Conservation (phyloP, 352 stramenopile species). For the Phytophthora fragariae region DNA sequence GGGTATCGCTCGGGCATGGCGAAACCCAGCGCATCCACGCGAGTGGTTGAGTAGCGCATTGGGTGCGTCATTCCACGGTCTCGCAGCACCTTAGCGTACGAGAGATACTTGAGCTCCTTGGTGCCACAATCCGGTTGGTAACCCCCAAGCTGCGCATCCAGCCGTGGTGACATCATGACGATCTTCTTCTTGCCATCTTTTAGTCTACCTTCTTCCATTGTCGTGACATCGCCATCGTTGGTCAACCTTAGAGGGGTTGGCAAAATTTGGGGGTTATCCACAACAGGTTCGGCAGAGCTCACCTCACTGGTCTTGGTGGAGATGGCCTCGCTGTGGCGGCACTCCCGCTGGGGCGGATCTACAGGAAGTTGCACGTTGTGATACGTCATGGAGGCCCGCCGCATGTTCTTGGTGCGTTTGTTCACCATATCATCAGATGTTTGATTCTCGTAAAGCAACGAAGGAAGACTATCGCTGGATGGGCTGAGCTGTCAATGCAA, state of each 20-base stretch:
- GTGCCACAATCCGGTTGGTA: slow-evolving; percentile 85
- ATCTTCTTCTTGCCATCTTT: slow-evolving; percentile 23
- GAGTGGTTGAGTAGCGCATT: slow-evolving; percentile 74
- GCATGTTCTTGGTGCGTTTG: slow-evolving; percentile 37
- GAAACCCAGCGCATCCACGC: slow-evolving; percentile 63
- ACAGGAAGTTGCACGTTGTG: slow-evolving; percentile 12
- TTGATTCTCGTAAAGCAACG: slow-evolving; percentile 8
- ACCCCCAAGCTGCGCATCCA: slow-evolving; percentile 70
- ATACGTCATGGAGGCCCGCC: slow-evolving; percentile 17
- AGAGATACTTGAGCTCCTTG: slow-evolving; percentile 78
- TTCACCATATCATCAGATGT: slow-evolving; percentile 32
- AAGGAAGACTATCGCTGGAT: background rate
- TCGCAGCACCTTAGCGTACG: slow-evolving; percentile 77
- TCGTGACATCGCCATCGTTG: slow-evolving; percentile 21
- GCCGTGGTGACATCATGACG: slow-evolving; percentile 43
- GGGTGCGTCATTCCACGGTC: slow-evolving; percentile 76
- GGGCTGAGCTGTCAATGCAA: background rate
- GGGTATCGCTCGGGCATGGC: slow-evolving; percentile 65
- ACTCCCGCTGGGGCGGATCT: slow-evolving; percentile 8
- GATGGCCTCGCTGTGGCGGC: slow-evolving; percentile 26
- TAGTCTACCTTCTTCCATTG: slow-evolving; percentile 32
- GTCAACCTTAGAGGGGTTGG: background rate
- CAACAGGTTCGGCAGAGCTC: slow-evolving; percentile 28
- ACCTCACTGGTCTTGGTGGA: slow-evolving; percentile 37
- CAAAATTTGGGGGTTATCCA: slow-evolving; percentile 27